Conservation (phyloP, 225 moss, liverwort and hornwort species). For the Pseudoscleropodium purum region DNA sequence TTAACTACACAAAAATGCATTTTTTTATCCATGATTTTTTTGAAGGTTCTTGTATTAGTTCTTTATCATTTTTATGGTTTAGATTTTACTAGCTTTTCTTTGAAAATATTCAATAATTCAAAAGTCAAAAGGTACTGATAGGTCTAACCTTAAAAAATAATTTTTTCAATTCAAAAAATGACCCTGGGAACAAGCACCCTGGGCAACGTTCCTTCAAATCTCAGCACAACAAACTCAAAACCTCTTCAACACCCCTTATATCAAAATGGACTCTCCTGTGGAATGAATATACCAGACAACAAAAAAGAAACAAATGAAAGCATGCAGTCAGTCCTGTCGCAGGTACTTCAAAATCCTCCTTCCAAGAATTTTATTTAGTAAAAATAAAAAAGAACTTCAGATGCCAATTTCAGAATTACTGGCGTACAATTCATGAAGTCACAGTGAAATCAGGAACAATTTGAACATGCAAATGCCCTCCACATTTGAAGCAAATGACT, state of each 20-base stretch:
- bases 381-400: no score
- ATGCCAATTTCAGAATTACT: no score
- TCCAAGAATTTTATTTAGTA: no score
- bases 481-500: neutral
- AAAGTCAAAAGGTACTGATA: neutral
- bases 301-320: neutral
- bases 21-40: no score
- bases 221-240: neutral
- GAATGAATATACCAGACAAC: neutral
- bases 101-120: no score
- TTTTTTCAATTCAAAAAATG: neutral
- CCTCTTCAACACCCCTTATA: neutral
- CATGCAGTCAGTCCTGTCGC: no score
- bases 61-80: no score
- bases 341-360: no score
- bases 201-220: neutral
- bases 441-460: neutral
- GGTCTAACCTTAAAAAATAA: neutral
- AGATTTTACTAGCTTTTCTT: no score
- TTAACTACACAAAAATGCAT: no score
- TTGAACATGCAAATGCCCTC: neutral
- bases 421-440: no score
- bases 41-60: no score
- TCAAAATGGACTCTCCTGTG: neutral
- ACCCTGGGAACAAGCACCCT: constrained; percentile 11